Percentiles rank a stretch among this genome's conserved stretches.
phyloP scores from a whole-genome alignment of 257 asterid genomes.

The Parsonsia alboflavescens region DNA sequence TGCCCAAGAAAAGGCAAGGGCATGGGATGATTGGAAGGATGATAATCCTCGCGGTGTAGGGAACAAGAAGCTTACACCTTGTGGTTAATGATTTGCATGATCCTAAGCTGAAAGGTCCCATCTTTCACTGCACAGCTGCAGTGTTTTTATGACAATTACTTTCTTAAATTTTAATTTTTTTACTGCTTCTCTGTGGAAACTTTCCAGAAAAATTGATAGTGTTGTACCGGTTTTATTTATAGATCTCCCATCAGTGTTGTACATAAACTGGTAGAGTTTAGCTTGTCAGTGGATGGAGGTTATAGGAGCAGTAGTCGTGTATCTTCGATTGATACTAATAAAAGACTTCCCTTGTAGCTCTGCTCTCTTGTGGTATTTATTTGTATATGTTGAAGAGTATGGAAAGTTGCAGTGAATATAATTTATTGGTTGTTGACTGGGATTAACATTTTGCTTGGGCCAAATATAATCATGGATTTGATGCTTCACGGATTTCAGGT shows the following conservation, averaged over 20 bases:
- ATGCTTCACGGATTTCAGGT: no score
- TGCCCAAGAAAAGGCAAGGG: conserved; percentile 88
- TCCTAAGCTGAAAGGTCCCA: no score
- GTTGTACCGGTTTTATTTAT: neutral
- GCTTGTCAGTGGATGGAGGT: neutral
- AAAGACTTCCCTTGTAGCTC: neutral
- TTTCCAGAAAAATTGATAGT: neutral
- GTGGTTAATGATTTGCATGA: conserved; percentile 44
- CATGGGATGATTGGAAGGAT: conserved; percentile 99
- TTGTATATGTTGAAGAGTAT: neutral
- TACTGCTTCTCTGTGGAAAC: neutral
- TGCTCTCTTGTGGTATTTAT: neutral
- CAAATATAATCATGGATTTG: no score
- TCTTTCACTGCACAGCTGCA: neutral
- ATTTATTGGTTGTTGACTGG: neutral
- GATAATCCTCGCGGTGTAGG: conserved; percentile 99
- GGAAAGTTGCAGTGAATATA: neutral
- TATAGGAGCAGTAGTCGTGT: neutral
- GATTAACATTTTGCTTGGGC: no score
- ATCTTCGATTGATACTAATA: neutral
- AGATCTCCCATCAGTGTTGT: neutral
- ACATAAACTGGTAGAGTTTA: neutral
- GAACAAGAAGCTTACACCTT: conserved; percentile 93
- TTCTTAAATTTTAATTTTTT: neutral
- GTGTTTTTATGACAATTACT: neutral